Percentiles rank a stretch among this genome's conserved stretches.
Conservation (phyloP, 495 filamentous ascomycete genomes). For the Aspergillus ellipticus region DNA sequence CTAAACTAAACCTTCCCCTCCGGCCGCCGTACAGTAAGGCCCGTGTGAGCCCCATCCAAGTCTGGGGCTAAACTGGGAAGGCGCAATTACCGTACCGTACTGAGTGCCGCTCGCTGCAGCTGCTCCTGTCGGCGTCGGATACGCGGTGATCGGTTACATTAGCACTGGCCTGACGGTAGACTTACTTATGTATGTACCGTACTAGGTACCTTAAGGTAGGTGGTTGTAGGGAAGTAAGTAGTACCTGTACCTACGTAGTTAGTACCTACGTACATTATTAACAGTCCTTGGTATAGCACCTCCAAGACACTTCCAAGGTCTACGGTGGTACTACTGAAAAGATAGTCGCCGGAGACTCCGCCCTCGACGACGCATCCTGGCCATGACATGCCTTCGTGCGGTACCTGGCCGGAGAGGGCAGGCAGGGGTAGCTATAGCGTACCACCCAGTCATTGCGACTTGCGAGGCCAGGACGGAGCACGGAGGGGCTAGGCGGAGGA, state of each 20-base stretch:
- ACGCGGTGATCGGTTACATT: slow-evolving; percentile 3
- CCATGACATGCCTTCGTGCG: not conserved
- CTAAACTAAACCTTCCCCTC: slow-evolving; percentile 10
- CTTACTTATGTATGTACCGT: not conserved
- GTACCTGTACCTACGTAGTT: not conserved
- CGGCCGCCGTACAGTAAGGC: slow-evolving; percentile 9
- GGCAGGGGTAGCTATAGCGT: not conserved
- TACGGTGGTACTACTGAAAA: too few relatives aligned
- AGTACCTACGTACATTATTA: too few relatives aligned
- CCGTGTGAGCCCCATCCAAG: slow-evolving; percentile 19
- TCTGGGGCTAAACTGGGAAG: slow-evolving; percentile 5
- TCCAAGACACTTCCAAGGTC: too few relatives aligned
- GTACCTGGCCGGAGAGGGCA: not conserved
- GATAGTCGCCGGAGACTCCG: not conserved
- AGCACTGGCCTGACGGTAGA: not conserved
- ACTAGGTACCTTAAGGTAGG: too few relatives aligned
- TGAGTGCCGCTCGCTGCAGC: not conserved
- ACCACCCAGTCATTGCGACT: too few relatives aligned
- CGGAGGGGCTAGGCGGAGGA: too few relatives aligned
- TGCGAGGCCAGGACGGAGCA: too few relatives aligned
- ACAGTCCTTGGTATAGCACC: too few relatives aligned
- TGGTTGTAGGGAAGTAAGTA: too few relatives aligned
- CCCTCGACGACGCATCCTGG: not conserved
- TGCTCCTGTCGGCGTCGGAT: not conserved
- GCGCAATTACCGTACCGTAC: not conserved